A percentile compares a stretch with the other conserved stretches of the same genome.
Conservation (phyloP, 202 grass and related monocot genomes). For the Dendrocalamus latiflorus region DNA sequence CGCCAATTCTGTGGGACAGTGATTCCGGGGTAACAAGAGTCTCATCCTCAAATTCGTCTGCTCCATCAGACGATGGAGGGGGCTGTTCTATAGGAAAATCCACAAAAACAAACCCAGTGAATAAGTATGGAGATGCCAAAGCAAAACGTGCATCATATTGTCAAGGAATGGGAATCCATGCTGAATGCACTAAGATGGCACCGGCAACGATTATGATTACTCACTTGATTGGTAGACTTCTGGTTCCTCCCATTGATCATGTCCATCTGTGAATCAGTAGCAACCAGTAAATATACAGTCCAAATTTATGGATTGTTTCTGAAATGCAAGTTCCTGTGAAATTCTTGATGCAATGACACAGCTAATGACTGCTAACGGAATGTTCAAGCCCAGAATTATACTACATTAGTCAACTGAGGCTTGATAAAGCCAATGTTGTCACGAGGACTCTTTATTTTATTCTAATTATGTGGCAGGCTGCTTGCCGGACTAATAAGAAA, state of each 20-base stretch:
- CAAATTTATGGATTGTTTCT: not conserved
- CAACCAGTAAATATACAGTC: not conserved
- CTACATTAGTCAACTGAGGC: not conserved
- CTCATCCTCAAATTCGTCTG: constrained; percentile 43
- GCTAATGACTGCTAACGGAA: not conserved
- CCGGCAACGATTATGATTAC: not conserved
- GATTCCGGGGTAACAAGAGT: constrained; percentile 20
- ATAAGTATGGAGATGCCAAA: constrained; percentile 13
- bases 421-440: not conserved
- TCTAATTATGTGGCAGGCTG: not conserved
- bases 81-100: constrained; percentile 41
- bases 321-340: not conserved
- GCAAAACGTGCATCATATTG: not conserved
- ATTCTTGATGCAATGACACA: not conserved
- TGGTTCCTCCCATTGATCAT: no score
- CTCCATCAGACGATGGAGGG: constrained; percentile 4
- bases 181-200: not conserved
- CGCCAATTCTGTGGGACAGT: not conserved
- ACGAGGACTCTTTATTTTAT: not conserved
- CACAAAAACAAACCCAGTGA: constrained; percentile 17
- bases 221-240: constrained; percentile 21
- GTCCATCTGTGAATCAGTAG: constrained; percentile 16
- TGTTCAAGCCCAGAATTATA: not conserved
- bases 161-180: not conserved
- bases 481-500: not conserved